A percentile compares a stretch with the other conserved stretches of the same genome.
Conservation (phyloP, 495 filamentous ascomycete species). For the Saxophila tyrrhenica region DNA sequence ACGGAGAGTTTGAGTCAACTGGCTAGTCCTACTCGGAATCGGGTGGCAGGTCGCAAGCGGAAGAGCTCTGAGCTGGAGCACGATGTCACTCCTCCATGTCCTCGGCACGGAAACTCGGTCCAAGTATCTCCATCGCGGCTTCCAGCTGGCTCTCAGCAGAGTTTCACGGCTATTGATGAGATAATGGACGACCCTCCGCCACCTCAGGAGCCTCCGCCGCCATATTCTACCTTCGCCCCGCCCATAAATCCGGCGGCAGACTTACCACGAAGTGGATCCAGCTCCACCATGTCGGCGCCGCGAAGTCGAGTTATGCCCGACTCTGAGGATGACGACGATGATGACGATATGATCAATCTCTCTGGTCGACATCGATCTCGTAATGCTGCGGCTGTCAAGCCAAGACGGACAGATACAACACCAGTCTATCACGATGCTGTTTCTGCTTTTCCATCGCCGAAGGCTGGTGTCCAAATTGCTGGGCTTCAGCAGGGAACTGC, state of each 20-base stretch:
- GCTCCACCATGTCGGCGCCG: not conserved
- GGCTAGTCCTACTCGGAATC: slow-evolving; percentile 28
- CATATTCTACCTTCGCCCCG: slow-evolving; percentile 21
- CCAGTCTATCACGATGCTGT: too few species aligned
- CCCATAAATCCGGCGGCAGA: not conserved
- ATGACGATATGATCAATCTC: slow-evolving; percentile 13
- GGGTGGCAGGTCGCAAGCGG: slow-evolving; percentile 48
- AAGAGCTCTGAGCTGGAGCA: slow-evolving; percentile 60
- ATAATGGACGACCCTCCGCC: slow-evolving; percentile 5
- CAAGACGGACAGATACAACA: too few species aligned
- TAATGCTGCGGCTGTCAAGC: too few species aligned
- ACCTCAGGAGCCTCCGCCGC: slow-evolving; percentile 18
- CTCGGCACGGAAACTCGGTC: not conserved
- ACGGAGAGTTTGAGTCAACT: slow-evolving; percentile 40
- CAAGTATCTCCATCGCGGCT: not conserved
- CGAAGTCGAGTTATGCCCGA: slow-evolving; percentile 3
- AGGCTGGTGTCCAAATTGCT: too few species aligned
- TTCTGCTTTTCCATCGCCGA: too few species aligned
- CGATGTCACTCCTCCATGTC: slow-evolving; percentile 23
- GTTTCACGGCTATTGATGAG: slow-evolving; percentile 19
- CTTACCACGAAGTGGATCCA: not conserved
- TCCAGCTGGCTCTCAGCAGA: not conserved
- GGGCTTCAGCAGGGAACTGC: too few species aligned
- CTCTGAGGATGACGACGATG: slow-evolving; percentile 15
- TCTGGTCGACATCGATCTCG: not conserved